These are phyloP conservation scores for Sugiyamaella floridensis DNA, from an alignment of 805 yeast genomes.

Conservation along the genomic window DNA sequence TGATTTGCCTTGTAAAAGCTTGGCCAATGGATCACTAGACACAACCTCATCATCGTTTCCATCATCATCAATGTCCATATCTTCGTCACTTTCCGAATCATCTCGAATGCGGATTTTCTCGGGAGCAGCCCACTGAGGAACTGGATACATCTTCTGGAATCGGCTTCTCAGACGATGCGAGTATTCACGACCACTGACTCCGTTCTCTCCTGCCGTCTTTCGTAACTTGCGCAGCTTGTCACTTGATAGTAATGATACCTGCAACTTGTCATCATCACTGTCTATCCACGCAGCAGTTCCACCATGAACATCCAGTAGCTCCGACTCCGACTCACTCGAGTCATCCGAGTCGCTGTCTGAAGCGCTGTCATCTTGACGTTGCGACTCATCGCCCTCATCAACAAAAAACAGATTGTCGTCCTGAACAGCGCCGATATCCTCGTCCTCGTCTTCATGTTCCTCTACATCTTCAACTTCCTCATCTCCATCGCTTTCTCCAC, in stretches of 20 bases:
- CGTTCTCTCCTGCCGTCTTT: constrained; percentile 45
- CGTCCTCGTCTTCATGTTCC: constrained; percentile 30
- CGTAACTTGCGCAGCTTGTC: constrained; percentile 69
- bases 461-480: constrained; percentile 34
- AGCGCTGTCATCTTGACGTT: constrained; percentile 30
- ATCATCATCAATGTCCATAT: constrained; percentile 21
- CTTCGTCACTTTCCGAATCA: constrained; percentile 29
- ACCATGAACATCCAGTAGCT: constrained; percentile 27
- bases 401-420: constrained; percentile 50
- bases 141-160: constrained; percentile 63
- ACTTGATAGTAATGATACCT: constrained; percentile 51
- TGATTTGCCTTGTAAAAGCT: constrained; percentile 27
- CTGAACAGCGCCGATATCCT: constrained; percentile 30
- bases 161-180: constrained; percentile 63
- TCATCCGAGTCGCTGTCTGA: constrained; percentile 30
- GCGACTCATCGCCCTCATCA: constrained; percentile 39
- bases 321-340: constrained; percentile 30
- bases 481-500: constrained; percentile 32
- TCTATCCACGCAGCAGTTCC: constrained; percentile 71
- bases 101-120: constrained; percentile 1
- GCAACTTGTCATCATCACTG: constrained; percentile 77
- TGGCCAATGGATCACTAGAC: constrained; percentile 29
- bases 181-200: constrained; percentile 54
- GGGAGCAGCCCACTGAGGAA: constrained; percentile 73
- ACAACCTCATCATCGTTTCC: constrained; percentile 28